A percentile compares a stretch with the other conserved stretches of the same genome.
These are phyloP conservation scores for Rutstroemia sp. DNA, from an alignment of 2,329 filamentous ascomycete genomes.

Conservation along the genomic window DNA sequence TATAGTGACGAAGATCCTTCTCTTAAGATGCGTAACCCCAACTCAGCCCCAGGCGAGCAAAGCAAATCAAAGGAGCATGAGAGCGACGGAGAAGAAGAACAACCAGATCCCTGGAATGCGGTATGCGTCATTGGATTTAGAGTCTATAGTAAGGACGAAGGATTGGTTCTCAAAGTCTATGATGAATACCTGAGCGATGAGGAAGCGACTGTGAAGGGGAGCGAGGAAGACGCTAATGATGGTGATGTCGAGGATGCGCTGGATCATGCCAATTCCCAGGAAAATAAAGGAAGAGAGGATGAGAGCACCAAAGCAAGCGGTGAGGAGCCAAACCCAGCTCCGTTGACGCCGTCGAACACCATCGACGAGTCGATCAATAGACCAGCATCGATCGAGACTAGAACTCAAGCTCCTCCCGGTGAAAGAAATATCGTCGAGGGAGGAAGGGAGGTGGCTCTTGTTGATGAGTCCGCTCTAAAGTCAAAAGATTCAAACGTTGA, in stretches of 20 bases:
- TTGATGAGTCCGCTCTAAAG: too few relatives aligned
- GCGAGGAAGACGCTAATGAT: slow-evolving; percentile 13
- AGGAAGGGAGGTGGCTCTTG: too few relatives aligned
- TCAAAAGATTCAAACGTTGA: too few relatives aligned
- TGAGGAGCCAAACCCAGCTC: background rate
- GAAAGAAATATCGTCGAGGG: too few relatives aligned
- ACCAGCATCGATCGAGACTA: too few relatives aligned
- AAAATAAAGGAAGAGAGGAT: slow-evolving; percentile 1
- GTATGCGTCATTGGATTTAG: slow-evolving; percentile 36
- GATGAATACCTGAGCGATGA: slow-evolving; percentile 14
- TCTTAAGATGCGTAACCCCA: slow-evolving; percentile 37
- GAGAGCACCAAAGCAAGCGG: background rate
- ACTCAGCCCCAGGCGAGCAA: slow-evolving; percentile 22
- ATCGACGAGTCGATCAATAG: too few relatives aligned
- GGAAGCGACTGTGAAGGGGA: background rate
- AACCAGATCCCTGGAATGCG: slow-evolving; percentile 36
- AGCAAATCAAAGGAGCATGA: slow-evolving; percentile 21
- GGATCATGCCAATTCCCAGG: slow-evolving; percentile 17
- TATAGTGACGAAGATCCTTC: slow-evolving; percentile 53
- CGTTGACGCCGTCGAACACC: too few relatives aligned
- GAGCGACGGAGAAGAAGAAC: slow-evolving; percentile 27
- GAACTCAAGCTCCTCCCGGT: too few relatives aligned
- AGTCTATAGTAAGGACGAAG: slow-evolving; percentile 39
- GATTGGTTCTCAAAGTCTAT: slow-evolving; percentile 21
- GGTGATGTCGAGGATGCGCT: slow-evolving; percentile 19